Evolutionary conservation across 2,329 filamentous ascomycete genomes (phyloP), one percentile per base, ranked within the genome.

Genomic region (Penicillium frequentans): DNA sequence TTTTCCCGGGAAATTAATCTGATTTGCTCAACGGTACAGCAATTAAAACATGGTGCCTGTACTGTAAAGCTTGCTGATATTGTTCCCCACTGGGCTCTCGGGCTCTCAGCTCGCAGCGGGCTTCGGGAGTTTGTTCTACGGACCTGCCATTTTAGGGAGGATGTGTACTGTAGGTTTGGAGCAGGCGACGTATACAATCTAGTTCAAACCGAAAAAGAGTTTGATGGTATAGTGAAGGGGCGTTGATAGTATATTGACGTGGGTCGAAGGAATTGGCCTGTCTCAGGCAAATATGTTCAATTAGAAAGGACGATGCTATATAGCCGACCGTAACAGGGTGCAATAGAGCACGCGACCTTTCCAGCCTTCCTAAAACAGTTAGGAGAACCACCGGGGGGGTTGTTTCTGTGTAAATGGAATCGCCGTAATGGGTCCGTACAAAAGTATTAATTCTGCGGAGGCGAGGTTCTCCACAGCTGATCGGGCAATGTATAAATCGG

Each of bases 41-140:
- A 51, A 54, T 29, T 23, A 52, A 47, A 44, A 55, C 54, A 60
- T 60, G 35, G 59, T 60, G 54, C 55, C 55, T 56, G 49, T 42
- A 50, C 55, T 56, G 49, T 42, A 50, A 27, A 19, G 27, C 39
- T 48, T 44, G 31, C 52, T 45, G 35, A 52, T 56, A 47, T 35
- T 46, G 48, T 47, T 53, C 48, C 54, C 47, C 35, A 21, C 27
- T 39, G 35, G n/a, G 8, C 35, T 19, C 19, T 19, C 19, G 19
- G 19, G 19, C 35, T 19, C 19, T 51, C 44, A 39, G 46, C 33
- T 37, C 35, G 42, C 21, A 47, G 23, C 35, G 23, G 33, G 47
- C 47, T 39, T 50, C 48, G 48, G 48, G 35, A n/a, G 19, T 51
- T 47, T 16, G 31, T 43, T 43, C 10, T 35, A 33, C n/a, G 46